A percentile compares a stretch with the other conserved stretches of the same genome.
Conservation (phyloP, 768 basidiomycete species). For the Lentinula boryana region DNA sequence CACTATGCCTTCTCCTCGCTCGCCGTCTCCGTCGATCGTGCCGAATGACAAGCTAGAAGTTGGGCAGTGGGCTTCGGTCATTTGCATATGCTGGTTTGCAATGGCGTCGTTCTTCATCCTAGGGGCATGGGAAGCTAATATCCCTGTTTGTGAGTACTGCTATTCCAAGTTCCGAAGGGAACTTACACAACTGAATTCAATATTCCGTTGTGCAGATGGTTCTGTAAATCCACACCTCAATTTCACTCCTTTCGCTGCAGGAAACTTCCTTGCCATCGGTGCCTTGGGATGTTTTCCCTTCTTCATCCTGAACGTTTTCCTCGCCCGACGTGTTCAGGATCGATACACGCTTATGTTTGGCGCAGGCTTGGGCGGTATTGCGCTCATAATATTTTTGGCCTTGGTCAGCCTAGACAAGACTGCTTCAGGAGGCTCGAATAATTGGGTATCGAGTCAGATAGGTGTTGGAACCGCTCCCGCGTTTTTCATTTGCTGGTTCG, state of each 20-base stretch:
- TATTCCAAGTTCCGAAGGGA: not conserved
- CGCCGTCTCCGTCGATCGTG: not conserved
- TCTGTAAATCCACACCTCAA: not conserved
- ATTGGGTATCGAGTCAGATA: not conserved
- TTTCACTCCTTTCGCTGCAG: constrained; percentile 53
- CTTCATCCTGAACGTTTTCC: constrained; percentile 53
- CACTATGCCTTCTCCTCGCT: constrained; percentile 5
- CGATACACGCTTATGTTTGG: constrained; percentile 52
- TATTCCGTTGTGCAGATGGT: not conserved
- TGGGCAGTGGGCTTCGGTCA: constrained; percentile 45
- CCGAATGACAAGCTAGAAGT: constrained; percentile 10
- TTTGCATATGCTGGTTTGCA: constrained; percentile 66
- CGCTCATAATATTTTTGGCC: constrained; percentile 44
- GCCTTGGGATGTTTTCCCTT: constrained; percentile 60
- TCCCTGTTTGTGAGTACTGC: constrained; percentile 44
- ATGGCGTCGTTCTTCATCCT: constrained; percentile 70
- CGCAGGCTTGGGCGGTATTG: constrained; percentile 40
- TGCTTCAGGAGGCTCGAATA: constrained; percentile 25
- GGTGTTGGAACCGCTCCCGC: not conserved
- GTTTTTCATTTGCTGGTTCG: constrained; percentile 43
- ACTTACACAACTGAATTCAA: not conserved
- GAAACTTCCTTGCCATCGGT: constrained; percentile 67
- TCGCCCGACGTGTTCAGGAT: constrained; percentile 55
- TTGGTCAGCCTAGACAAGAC: constrained; percentile 30
- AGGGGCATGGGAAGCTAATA: constrained; percentile 63